phyloP scores from a whole-genome alignment of 257 asterid species.

The Ilex asprella region DNA sequence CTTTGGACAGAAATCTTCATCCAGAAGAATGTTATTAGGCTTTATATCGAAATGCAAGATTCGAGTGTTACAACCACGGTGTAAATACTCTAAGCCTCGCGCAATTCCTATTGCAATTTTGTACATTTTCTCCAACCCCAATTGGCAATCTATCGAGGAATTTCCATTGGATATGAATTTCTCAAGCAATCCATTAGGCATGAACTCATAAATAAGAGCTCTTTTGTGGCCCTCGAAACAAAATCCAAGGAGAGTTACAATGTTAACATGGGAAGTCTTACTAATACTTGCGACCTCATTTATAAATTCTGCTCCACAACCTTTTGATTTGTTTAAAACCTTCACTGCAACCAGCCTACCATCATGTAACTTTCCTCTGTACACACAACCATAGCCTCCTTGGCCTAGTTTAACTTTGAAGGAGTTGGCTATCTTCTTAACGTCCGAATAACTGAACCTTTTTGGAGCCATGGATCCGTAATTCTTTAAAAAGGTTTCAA shows the following conservation, averaged over 20 bases:
- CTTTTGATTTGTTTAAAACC: not conserved
- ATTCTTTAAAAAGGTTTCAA: not conserved
- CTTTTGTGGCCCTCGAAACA: slow-evolving; percentile 30
- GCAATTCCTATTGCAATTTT: not conserved
- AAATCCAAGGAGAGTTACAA: slow-evolving; percentile 58
- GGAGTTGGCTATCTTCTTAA: not conserved
- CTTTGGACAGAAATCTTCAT: not conserved
- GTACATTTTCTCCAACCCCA: not conserved
- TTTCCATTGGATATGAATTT: slow-evolving; percentile 28
- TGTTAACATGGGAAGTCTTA: slow-evolving; percentile 56
- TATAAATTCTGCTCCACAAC: slow-evolving; percentile 32
- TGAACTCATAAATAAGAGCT: slow-evolving; percentile 48
- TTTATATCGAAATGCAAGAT: not conserved
- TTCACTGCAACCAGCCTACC: not conserved
- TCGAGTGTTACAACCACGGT: not conserved
- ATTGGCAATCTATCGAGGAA: not conserved
- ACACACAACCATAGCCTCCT: slow-evolving; percentile 38
- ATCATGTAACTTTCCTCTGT: slow-evolving; percentile 11
- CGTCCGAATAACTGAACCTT: not conserved
- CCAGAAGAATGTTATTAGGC: not conserved
- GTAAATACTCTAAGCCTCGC: not conserved
- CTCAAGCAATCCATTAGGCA: slow-evolving; percentile 65
- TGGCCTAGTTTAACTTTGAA: not conserved
- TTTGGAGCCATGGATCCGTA: not conserved
- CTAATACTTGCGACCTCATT: slow-evolving; percentile 64